Conservation (phyloP, 176 grass and related monocot genomes). For the Carex myosuroides region DNA sequence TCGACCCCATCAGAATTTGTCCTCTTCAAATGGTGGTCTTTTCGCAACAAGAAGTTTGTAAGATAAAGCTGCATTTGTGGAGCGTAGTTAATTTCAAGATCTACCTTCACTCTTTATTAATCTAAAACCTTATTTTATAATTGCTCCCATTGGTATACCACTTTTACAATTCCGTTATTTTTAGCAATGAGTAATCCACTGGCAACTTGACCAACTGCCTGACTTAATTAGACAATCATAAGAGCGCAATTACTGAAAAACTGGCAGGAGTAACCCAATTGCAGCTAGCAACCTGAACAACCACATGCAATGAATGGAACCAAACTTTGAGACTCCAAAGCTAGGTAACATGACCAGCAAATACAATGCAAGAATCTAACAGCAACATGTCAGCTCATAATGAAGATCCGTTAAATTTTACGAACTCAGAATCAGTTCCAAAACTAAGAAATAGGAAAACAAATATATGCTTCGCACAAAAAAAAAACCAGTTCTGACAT, state of each 20-base stretch:
- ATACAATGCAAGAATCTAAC: background rate
- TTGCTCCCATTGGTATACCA: background rate
- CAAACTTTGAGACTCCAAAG: background rate
- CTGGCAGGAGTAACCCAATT: background rate
- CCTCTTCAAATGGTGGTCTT: background rate
- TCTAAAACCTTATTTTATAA: background rate
- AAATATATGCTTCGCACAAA: background rate
- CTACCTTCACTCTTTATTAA: background rate
- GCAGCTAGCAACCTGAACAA: background rate
- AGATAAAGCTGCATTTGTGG: background rate
- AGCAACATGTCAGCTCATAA: background rate
- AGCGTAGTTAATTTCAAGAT: conserved; percentile 1
- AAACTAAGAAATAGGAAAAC: background rate
- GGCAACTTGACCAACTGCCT: background rate
- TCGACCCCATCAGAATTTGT: conserved; percentile 58
- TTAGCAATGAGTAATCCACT: background rate
- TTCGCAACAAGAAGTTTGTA: background rate
- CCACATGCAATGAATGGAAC: background rate
- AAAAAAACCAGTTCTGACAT: background rate
- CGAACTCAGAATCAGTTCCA: conserved; percentile 5
- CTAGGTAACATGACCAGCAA: background rate
- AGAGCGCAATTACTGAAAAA: background rate
- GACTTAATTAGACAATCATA: background rate
- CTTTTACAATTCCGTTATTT: background rate
- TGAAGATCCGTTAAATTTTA: background rate